Evolutionary conservation across 768 basidiomycete genomes (phyloP).

Genomic region (Psilocybe sp.): DNA sequence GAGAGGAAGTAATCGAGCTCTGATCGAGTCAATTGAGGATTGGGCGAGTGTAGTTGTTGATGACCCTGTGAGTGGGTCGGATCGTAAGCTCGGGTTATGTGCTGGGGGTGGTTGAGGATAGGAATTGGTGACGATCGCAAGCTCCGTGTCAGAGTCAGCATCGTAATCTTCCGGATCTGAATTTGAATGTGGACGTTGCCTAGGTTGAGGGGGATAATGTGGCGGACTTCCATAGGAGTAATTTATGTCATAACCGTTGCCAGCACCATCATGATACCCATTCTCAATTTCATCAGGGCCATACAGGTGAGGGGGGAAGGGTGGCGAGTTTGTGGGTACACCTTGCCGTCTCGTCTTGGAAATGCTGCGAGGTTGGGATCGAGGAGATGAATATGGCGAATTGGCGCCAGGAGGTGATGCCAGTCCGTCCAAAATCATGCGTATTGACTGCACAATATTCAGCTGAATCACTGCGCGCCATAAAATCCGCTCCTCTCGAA

Average conservation of each 20-base stretch:
- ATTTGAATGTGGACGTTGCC: conserved; percentile 13
- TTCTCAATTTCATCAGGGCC: conserved; percentile 10
- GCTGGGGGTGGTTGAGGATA: conserved; percentile 11
- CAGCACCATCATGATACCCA: conserved; percentile 5
- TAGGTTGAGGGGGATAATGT: conserved; percentile 19
- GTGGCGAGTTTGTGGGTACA: conserved; percentile 1
- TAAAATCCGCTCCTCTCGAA: conserved; percentile 72
- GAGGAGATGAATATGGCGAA: conserved; percentile 35
- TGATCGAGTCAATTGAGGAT: conserved; percentile 51
- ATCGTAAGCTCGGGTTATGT: conserved; percentile 17
- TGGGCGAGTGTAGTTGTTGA: conserved; percentile 20
- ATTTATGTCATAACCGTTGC: conserved; percentile 21
- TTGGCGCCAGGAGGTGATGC: conserved; percentile 28
- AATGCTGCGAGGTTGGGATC: conserved; percentile 30
- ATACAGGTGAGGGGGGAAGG: conserved; percentile 5
- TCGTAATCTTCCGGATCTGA: conserved; percentile 19
- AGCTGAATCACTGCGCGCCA: conserved; percentile 85
- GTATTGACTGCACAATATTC: conserved; percentile 76
- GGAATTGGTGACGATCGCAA: conserved; percentile 16
- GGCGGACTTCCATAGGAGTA: conserved; percentile 22
- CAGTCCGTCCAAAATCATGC: conserved; percentile 64
- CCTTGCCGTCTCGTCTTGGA: conserved; percentile 20
- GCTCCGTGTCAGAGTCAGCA: conserved; percentile 20
- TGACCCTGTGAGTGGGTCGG: conserved; percentile 16
- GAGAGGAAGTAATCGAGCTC: conserved; percentile 62